Percentiles rank a stretch among this genome's conserved stretches.
Conservation (phyloP, 2,329 filamentous ascomycete species). For the Fusarium sp. region DNA sequence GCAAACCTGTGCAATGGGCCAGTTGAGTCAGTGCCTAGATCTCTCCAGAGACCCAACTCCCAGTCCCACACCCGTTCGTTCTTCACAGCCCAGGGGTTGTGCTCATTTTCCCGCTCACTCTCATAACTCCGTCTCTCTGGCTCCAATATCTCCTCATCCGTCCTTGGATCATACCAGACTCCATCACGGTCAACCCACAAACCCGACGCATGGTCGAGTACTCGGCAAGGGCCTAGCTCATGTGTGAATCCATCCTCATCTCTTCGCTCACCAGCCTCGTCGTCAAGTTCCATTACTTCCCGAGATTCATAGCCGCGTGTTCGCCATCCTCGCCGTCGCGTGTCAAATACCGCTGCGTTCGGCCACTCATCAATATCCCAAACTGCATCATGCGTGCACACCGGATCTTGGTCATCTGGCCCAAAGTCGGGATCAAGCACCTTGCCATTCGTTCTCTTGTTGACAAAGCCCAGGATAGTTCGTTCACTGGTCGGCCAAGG, state of each 20-base stretch:
- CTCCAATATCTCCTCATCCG: background rate
- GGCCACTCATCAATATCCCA: background rate
- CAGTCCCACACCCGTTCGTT: conserved; percentile 3
- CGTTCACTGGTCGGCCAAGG: background rate
- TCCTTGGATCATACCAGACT: conserved; percentile 3
- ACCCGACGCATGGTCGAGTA: background rate
- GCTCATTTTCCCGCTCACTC: background rate
- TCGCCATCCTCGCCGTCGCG: conserved; percentile 1
- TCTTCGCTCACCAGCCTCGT: background rate
- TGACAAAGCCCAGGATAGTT: background rate
- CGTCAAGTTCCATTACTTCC: background rate
- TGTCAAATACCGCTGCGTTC: background rate
- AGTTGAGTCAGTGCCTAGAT: background rate
- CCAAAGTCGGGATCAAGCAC: background rate
- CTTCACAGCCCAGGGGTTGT: background rate
- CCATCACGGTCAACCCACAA: conserved; percentile 8
- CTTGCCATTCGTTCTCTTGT: background rate
- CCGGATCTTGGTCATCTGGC: background rate
- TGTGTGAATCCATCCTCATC: conserved; percentile 4
- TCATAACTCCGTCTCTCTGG: background rate
- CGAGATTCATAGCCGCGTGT: background rate
- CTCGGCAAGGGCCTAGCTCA: background rate
- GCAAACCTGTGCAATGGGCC: conserved; percentile 2
- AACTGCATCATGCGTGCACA: background rate
- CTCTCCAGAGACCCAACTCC: conserved; percentile 12